Conservation (phyloP, 495 filamentous ascomycete species). For the Aspergillus olivimuriae region DNA sequence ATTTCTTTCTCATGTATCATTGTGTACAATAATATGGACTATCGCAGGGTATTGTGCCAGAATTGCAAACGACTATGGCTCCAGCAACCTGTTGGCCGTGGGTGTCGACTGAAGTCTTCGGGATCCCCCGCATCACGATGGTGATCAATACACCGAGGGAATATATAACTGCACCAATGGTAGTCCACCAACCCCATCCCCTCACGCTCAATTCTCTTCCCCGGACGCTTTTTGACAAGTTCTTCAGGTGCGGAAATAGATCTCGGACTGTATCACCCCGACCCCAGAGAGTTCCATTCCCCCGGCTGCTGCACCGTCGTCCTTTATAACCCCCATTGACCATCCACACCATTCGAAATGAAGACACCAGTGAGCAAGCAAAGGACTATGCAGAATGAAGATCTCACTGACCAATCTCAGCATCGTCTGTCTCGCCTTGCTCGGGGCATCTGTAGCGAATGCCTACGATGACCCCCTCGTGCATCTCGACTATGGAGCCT, state of each 20-base stretch:
- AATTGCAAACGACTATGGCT: too few species aligned
- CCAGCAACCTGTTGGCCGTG: too few species aligned
- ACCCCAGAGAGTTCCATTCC: neutral
- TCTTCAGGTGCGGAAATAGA: slow-evolving; percentile 1
- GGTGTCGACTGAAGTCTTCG: too few species aligned
- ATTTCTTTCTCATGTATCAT: too few species aligned
- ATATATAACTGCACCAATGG: slow-evolving; percentile 15
- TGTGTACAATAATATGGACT: too few species aligned
- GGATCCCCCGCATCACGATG: neutral
- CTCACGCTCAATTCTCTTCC: too few species aligned
- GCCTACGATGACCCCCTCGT: slow-evolving; percentile 24
- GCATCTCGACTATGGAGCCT: slow-evolving; percentile 49
- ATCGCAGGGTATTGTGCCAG: too few species aligned
- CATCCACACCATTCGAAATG: too few species aligned
- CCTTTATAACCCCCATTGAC: neutral
- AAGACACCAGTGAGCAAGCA: too few species aligned
- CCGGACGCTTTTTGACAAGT: too few species aligned
- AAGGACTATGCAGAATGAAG: neutral
- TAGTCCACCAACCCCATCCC: too few species aligned
- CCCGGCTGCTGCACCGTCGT: neutral
- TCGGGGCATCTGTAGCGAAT: slow-evolving; percentile 4
- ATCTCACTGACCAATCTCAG: slow-evolving; percentile 4
- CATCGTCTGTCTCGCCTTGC: slow-evolving; percentile 1
- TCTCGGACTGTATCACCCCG: slow-evolving; percentile 12
- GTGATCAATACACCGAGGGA: neutral